Percentiles rank a stretch among this genome's conserved stretches.
These are phyloP conservation scores for Metrosideros polymorpha DNA, from an alignment of 441 rosid species.

Conservation along the genomic window DNA sequence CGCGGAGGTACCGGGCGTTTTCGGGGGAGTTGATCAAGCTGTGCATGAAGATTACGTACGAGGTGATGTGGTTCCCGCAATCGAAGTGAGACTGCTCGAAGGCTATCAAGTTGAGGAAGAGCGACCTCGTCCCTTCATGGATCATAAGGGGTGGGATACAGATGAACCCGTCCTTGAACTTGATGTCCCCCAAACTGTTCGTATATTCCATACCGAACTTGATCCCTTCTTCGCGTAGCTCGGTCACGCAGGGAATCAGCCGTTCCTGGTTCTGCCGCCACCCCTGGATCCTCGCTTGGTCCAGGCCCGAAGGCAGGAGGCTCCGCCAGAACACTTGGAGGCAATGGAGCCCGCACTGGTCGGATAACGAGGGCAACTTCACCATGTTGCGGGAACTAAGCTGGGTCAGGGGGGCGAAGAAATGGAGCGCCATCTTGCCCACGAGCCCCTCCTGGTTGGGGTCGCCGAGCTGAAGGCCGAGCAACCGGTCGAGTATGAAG, in stretches of 20 bases:
- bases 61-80: conserved; percentile 54
- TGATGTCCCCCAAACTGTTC: too few species aligned
- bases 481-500: not conserved
- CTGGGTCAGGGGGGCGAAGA: not conserved
- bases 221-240: not conserved
- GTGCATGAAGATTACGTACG: conserved; percentile 79
- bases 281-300: accelerated
- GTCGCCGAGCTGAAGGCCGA: accelerated
- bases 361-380: not conserved
- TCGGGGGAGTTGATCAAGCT: conserved; percentile 63
- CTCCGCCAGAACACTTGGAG: not conserved
- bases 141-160: not conserved
- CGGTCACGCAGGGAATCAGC: not conserved
- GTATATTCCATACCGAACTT: accelerated
- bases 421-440: not conserved
- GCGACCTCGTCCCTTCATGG: conserved; percentile 79
- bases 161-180: too few species aligned
- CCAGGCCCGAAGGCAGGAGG: not conserved
- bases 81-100: conserved; percentile 70
- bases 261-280: not conserved
- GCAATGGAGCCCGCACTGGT: not conserved
- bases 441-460: accelerated
- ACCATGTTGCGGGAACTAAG: accelerated
- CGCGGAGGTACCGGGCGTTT: conserved; percentile 64
- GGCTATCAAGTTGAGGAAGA: conserved; percentile 76